Conservation (phyloP, 2,329 filamentous ascomycete genomes). For the Aspergillus sp. region DNA sequence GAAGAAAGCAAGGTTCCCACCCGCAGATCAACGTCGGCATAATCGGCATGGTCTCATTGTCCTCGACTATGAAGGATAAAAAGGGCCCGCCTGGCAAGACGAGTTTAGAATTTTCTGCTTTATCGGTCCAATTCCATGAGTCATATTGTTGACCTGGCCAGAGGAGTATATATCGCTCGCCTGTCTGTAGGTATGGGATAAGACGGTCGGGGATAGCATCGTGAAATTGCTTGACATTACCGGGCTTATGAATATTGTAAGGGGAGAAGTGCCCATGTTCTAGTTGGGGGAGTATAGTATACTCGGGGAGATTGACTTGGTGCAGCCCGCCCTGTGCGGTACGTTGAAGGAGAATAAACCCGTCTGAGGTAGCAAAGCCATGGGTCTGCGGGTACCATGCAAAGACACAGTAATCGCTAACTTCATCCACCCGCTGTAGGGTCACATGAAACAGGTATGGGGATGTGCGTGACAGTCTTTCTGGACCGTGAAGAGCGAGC, state of each 20-base stretch:
- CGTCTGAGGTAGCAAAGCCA: background rate
- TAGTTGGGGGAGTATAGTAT: background rate
- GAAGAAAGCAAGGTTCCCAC: background rate
- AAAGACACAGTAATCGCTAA: background rate
- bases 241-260: background rate
- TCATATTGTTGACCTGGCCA: background rate
- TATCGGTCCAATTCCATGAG: background rate
- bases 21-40: background rate
- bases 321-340: conserved; percentile 1
- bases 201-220: background rate
- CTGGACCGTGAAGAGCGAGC: background rate
- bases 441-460: conserved; percentile 4
- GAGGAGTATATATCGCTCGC: conserved; percentile 1
- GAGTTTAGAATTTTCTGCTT: background rate
- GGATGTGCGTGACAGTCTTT: background rate
- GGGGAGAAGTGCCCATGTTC: background rate
- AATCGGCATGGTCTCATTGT: background rate
- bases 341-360: background rate
- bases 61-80: background rate
- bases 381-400: background rate
- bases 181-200: background rate
- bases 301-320: background rate
- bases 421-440: background rate
- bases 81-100: background rate
- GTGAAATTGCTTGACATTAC: background rate